These are phyloP conservation scores for Stagonosporopsis rhizophila DNA, from an alignment of 2,329 filamentous ascomycete genomes.

Conservation along the genomic window DNA sequence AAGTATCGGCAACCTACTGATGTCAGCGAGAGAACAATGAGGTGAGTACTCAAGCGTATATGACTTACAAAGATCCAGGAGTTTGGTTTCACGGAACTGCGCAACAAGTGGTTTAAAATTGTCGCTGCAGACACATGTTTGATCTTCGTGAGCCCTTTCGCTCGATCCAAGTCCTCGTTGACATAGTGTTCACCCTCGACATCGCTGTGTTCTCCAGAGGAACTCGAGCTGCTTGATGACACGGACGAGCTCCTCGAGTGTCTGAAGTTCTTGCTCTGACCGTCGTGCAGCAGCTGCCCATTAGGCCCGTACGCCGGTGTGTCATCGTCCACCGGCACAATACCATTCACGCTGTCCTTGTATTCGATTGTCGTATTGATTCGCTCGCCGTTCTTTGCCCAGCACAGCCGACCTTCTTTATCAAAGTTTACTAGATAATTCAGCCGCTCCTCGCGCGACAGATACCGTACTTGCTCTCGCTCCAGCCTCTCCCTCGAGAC, in stretches of 20 bases:
- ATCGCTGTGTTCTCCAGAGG: conserved; percentile 59
- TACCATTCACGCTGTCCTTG: conserved; percentile 78
- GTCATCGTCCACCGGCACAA: conserved; percentile 53
- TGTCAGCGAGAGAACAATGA: neutral
- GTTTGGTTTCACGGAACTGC: conserved; percentile 81
- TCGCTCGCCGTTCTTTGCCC: conserved; percentile 80
- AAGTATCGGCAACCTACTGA: conserved; percentile 72
- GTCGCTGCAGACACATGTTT: conserved; percentile 74
- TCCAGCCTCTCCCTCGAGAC: conserved; percentile 79
- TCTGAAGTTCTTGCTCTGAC: conserved; percentile 30
- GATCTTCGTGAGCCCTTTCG: conserved; percentile 66
- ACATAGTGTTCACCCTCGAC: conserved; percentile 70
- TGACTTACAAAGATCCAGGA: conserved; percentile 83
- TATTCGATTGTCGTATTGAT: conserved; percentile 79
- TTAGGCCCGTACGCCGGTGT: conserved; percentile 51
- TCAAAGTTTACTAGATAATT: conserved; percentile 83
- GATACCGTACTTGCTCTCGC: conserved; percentile 80
- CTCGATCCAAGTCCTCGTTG: conserved; percentile 67
- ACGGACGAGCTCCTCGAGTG: conserved; percentile 29
- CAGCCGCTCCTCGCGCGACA: conserved; percentile 81
- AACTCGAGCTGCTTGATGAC: conserved; percentile 41
- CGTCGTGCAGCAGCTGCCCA: conserved; percentile 32
- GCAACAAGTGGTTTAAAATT: conserved; percentile 78
- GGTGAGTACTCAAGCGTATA: neutral
- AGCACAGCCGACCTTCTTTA: conserved; percentile 75